A percentile compares a stretch with the other conserved stretches of the same genome.
Conservation (phyloP, 345 rosid genomes). For the Populus simonii region DNA sequence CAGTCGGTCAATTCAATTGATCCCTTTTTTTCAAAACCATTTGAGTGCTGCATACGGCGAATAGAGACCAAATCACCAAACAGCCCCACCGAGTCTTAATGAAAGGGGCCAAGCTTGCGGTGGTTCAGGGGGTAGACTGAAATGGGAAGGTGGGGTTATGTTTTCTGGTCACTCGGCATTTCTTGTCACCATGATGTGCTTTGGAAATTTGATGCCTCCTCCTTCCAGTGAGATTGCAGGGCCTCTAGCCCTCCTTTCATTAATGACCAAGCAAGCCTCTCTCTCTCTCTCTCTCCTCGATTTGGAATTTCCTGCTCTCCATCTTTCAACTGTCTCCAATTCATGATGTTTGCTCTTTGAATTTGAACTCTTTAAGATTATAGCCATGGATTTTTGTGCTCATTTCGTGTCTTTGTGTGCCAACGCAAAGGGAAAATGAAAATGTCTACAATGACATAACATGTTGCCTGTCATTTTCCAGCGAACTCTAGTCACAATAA, state of each 20-base stretch:
- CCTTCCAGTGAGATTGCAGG: conserved; percentile 3
- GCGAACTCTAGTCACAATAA: background rate
- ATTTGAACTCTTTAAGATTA: background rate
- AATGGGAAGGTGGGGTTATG: background rate
- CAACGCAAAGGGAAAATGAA: background rate
- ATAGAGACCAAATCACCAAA: too few relatives aligned
- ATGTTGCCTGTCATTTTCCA: background rate
- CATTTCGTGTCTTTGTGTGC: background rate
- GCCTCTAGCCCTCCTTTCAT: background rate
- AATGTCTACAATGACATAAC: background rate
- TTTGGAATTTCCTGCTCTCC: background rate
- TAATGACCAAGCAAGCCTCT: background rate
- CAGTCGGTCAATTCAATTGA: too few relatives aligned
- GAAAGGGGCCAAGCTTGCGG: background rate
- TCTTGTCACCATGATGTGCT: background rate
- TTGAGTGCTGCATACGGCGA: too few relatives aligned
- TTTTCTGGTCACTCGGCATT: background rate
- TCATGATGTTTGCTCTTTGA: background rate
- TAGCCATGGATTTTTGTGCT: background rate
- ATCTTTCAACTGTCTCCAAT: background rate
- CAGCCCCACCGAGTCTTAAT: too few relatives aligned
- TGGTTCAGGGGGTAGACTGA: background rate
- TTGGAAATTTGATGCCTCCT: background rate
- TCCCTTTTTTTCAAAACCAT: too few relatives aligned
- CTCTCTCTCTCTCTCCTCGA: background rate